Evolutionary conservation across 2,329 filamentous ascomycete genomes (phyloP).

Genomic region (Trichophyton equinum): DNA sequence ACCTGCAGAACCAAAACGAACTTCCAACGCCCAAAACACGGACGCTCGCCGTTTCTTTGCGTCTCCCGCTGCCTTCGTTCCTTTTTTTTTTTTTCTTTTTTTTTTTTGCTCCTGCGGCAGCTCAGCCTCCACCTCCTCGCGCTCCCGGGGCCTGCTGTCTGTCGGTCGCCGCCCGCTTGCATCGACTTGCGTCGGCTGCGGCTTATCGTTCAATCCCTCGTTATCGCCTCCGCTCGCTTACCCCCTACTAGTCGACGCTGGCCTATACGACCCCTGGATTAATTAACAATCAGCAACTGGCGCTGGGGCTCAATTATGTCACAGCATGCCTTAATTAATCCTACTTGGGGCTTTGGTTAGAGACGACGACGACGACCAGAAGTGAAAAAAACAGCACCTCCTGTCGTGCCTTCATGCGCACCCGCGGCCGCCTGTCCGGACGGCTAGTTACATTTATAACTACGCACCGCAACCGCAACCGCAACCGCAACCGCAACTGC

Average conservation of each 20-base stretch:
- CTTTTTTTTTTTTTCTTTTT: not conserved
- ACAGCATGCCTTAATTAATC: not conserved
- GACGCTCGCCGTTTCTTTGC: too few species aligned
- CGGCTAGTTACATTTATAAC: not conserved
- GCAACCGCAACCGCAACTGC: too few species aligned
- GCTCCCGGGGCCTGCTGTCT: too few species aligned
- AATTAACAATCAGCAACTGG: not conserved
- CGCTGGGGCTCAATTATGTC: not conserved
- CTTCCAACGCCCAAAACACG: too few species aligned
- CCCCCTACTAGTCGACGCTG: not conserved
- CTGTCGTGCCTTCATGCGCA: not conserved
- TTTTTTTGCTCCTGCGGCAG: not conserved
- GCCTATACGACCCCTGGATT: not conserved
- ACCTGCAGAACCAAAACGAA: too few species aligned
- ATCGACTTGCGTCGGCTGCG: too few species aligned
- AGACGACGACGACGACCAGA: not conserved
- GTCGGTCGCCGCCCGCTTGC: too few species aligned
- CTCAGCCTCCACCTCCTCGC: too few species aligned
- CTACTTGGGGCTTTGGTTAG: not conserved
- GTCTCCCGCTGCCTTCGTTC: not conserved
- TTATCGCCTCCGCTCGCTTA: not conserved
- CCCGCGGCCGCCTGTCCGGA: not conserved
- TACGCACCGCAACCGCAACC: not conserved
- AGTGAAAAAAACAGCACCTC: not conserved
- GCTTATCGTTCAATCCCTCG: too few species aligned